Percentiles rank a stretch among this genome's conserved stretches.
Evolutionary conservation across 768 basidiomycete genomes (phyloP).

Genomic region (Tylopilus felleus): DNA sequence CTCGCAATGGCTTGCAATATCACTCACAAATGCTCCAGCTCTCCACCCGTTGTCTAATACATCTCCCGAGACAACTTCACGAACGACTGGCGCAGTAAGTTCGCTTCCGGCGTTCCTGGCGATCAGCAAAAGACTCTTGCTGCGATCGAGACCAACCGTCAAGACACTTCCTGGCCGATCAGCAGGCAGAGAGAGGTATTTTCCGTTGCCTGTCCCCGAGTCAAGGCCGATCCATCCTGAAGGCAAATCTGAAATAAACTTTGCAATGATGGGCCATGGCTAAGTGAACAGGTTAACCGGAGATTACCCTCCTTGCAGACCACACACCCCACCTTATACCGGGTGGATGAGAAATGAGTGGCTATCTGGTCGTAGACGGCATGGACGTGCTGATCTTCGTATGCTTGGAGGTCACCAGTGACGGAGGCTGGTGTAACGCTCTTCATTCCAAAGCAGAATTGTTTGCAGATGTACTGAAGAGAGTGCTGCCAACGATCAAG

Average conservation of each 20-base stretch:
- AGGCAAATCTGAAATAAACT: constrained; percentile 68
- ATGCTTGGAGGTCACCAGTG: constrained; percentile 48
- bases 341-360: constrained; percentile 80
- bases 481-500: not conserved
- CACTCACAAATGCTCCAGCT: constrained; percentile 71
- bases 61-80: constrained; percentile 82
- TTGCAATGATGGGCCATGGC: constrained; percentile 88
- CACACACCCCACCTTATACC: constrained; percentile 65
- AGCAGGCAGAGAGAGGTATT: constrained; percentile 80
- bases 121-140: constrained; percentile 70
- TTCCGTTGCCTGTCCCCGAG: constrained; percentile 95
- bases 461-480: not conserved
- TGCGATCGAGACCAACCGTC: constrained; percentile 85
- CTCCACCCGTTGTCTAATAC: constrained; percentile 74
- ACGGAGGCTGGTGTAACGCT: constrained; percentile 40
- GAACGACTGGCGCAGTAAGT: constrained; percentile 23
- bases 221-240: constrained; percentile 87
- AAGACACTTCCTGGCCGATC: constrained; percentile 59
- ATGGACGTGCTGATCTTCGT: constrained; percentile 79
- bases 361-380: constrained; percentile 83
- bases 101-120: constrained; percentile 61
- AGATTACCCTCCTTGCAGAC: not conserved
- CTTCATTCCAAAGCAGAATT: constrained; percentile 13
- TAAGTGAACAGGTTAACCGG: constrained; percentile 27
- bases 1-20: not conserved